These are phyloP conservation scores for Sistotremastrum niveocremeum DNA, from an alignment of 768 basidiomycete species.

Conservation along the genomic window DNA sequence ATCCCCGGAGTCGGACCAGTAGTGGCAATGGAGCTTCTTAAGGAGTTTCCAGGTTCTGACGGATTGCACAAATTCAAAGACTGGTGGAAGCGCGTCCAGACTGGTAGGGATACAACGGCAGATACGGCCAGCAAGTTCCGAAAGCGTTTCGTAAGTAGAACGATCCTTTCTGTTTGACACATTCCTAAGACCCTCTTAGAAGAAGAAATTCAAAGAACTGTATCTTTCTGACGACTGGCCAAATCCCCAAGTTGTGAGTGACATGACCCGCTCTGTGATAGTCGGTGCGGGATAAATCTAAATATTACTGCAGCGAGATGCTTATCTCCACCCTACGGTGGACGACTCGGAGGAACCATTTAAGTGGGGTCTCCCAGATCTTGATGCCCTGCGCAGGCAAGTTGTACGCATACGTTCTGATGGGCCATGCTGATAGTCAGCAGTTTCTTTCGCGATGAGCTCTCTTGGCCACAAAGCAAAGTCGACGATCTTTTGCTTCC, in stretches of 20 bases:
- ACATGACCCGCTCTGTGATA: not conserved
- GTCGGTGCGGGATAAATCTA: not conserved
- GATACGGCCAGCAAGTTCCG: slow-evolving; percentile 71
- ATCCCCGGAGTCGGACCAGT: slow-evolving; percentile 89
- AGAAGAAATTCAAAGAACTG: slow-evolving; percentile 77
- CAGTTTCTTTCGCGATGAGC: slow-evolving; percentile 63
- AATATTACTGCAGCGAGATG: slow-evolving; percentile 49
- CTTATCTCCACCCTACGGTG: slow-evolving; percentile 84
- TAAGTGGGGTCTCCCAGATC: slow-evolving; percentile 94
- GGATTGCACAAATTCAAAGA: slow-evolving; percentile 78
- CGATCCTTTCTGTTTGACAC: not conserved
- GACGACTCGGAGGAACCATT: slow-evolving; percentile 89
- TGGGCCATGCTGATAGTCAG: not conserved
- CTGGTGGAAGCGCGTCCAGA: slow-evolving; percentile 93
- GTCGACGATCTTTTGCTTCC: slow-evolving; percentile 86
- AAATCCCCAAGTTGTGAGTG: slow-evolving; percentile 72
- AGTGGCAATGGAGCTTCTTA: slow-evolving; percentile 87
- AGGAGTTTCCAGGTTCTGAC: slow-evolving; percentile 80
- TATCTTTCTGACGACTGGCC: slow-evolving; percentile 82
- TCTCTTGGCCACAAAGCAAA: slow-evolving; percentile 71
- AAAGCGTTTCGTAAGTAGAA: slow-evolving; percentile 63
- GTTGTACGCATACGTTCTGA: slow-evolving; percentile 14
- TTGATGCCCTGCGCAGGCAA: slow-evolving; percentile 79
- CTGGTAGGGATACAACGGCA: slow-evolving; percentile 65
- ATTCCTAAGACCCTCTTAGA: slow-evolving; percentile 31